Percentiles rank a stretch among this genome's conserved stretches.
Evolutionary conservation across 768 basidiomycete species (phyloP).

Genomic region (Exsudoporus frostii): DNA sequence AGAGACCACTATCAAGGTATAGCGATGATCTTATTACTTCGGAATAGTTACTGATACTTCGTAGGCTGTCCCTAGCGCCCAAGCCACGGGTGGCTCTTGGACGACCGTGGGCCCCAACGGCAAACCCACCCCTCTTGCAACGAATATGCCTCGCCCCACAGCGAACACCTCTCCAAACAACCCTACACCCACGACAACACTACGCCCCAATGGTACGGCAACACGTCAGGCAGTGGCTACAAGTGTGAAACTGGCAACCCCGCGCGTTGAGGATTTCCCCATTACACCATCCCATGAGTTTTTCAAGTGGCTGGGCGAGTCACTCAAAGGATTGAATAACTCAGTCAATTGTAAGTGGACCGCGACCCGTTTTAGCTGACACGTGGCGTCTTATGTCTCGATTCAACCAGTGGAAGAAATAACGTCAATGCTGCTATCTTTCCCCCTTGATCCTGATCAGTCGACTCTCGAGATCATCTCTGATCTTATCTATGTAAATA

Average conservation of each 20-base stretch:
- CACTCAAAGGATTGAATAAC: constrained; percentile 68
- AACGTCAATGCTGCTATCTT: constrained; percentile 90
- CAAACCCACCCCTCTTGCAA: constrained; percentile 41
- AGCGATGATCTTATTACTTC: constrained; percentile 5
- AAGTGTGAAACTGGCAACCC: constrained; percentile 27
- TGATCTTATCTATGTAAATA: constrained; percentile 91
- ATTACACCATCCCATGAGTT: constrained; percentile 83
- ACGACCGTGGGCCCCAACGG: constrained; percentile 82
- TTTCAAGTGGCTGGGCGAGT: constrained; percentile 84
- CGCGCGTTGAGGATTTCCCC: constrained; percentile 59
- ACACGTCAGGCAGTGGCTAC: constrained; percentile 37
- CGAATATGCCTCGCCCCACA: constrained; percentile 35
- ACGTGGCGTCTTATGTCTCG: constrained; percentile 16
- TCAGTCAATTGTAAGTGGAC: constrained; percentile 50
- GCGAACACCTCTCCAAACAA: constrained; percentile 28
- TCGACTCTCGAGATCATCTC: constrained; percentile 89
- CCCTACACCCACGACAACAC: constrained; percentile 30
- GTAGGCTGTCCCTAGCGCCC: constrained; percentile 31
- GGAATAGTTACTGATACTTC: constrained; percentile 2
- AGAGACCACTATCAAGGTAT: constrained; percentile 73
- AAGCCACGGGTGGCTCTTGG: constrained; percentile 63
- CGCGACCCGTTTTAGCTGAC: not conserved
- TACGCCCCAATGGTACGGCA: constrained; percentile 38
- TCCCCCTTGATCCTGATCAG: constrained; percentile 85
- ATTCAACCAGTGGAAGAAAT: constrained; percentile 82